Conservation (phyloP, 768 basidiomycete genomes). For the Leccinellum luteum region DNA sequence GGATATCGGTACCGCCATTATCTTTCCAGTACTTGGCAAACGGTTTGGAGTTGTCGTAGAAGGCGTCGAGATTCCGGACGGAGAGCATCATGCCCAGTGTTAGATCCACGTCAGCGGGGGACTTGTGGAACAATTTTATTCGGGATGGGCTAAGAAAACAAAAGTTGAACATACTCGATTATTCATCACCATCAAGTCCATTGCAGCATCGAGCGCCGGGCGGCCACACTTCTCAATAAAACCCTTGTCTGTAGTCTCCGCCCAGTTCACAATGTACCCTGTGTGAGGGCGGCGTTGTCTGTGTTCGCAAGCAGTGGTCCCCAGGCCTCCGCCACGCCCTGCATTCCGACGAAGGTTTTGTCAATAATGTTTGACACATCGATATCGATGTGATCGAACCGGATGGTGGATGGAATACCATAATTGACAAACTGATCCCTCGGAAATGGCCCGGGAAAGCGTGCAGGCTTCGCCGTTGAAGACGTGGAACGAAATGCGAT, state of each 20-base stretch:
- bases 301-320: slow-evolving; percentile 32
- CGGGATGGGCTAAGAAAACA: not conserved
- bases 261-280: slow-evolving; percentile 52
- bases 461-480: slow-evolving; percentile 37
- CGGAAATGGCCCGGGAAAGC: slow-evolving; percentile 38
- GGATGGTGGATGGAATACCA: slow-evolving; percentile 22
- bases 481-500: slow-evolving; percentile 35
- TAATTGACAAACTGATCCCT: slow-evolving; percentile 13
- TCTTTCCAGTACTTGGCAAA: slow-evolving; percentile 34
- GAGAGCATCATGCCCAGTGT: not conserved
- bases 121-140: slow-evolving; percentile 8
- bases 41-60: slow-evolving; percentile 41
- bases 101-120: slow-evolving; percentile 4
- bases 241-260: not conserved
- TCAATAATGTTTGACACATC: slow-evolving; percentile 39
- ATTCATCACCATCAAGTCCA: slow-evolving; percentile 15
- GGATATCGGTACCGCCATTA: slow-evolving; percentile 16
- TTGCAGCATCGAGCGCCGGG: not conserved
- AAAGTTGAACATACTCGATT: slow-evolving; percentile 14
- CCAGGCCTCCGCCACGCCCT: slow-evolving; percentile 35
- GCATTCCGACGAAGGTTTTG: slow-evolving; percentile 33
- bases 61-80: slow-evolving; percentile 12
- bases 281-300: slow-evolving; percentile 35
- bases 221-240: slow-evolving; percentile 9
- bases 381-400: slow-evolving; percentile 49